Conservation (phyloP, 345 rosid genomes). For the Dimocarpus longan region DNA sequence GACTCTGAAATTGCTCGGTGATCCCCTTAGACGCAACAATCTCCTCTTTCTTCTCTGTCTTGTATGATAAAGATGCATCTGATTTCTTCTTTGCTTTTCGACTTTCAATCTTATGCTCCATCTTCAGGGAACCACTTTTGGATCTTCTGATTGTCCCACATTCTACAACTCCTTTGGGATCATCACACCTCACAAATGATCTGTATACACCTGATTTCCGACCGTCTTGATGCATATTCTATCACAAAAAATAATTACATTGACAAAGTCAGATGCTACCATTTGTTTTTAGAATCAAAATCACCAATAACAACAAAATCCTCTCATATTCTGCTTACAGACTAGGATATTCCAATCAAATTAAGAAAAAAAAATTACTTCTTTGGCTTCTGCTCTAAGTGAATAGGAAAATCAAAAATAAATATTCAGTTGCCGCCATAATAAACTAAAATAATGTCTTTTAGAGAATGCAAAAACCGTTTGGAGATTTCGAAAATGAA, state of each 20-base stretch:
- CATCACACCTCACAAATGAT: conserved; percentile 85
- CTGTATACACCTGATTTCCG: conserved; percentile 65
- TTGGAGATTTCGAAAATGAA: conserved; percentile 20
- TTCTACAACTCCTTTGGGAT: conserved; percentile 85
- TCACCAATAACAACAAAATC: conserved; percentile 8
- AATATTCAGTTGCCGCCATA: conserved; percentile 31
- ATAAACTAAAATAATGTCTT: conserved; percentile 26
- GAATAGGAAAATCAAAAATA: conserved; percentile 16
- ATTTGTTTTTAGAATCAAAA: conserved; percentile 10
- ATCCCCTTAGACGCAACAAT: conserved; percentile 22
- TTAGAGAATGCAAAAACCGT: background rate
- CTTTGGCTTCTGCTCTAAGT: conserved; percentile 28
- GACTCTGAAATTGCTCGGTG: conserved; percentile 23
- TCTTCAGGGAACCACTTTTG: conserved; percentile 42
- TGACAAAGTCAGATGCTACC: conserved; percentile 32
- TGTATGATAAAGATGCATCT: conserved; percentile 16
- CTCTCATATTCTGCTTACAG: conserved; percentile 23
- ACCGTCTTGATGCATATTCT: conserved; percentile 73
- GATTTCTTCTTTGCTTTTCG: conserved; percentile 31
- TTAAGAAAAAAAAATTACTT: conserved; percentile 11
- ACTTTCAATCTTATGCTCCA: conserved; percentile 41
- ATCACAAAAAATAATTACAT: conserved; percentile 11
- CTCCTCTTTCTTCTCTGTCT: conserved; percentile 38
- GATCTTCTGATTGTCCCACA: conserved; percentile 71
- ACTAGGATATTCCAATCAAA: conserved; percentile 16